Evolutionary conservation across 306 rosid species (phyloP).

Genomic region (Cucurbita argyrosperma): DNA sequence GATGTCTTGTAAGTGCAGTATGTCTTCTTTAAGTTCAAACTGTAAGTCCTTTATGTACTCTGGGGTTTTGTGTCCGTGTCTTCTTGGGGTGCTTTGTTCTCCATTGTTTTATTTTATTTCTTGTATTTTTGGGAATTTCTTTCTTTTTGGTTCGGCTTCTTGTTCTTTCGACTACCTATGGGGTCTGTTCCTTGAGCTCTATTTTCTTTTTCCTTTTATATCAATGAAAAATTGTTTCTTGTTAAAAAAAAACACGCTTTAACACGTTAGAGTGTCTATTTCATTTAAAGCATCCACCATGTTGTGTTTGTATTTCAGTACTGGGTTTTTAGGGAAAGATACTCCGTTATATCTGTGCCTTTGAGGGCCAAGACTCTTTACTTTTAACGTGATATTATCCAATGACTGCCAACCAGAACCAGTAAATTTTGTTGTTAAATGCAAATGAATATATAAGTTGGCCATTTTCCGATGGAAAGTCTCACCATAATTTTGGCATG

Average conservation of each 20-base stretch:
- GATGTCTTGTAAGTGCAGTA: background rate
- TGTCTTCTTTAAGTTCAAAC: background rate
- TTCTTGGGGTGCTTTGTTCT: background rate
- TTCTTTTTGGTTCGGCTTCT: background rate
- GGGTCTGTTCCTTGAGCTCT: background rate
- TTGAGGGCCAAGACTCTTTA: background rate
- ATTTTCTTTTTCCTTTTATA: background rate
- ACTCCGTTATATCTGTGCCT: background rate
- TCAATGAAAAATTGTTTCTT: background rate
- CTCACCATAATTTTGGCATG: background rate
- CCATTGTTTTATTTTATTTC: background rate
- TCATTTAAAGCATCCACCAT: background rate
- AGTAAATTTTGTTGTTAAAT: background rate
- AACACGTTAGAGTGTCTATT: background rate
- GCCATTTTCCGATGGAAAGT: background rate
- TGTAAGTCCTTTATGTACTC: background rate
- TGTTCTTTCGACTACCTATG: background rate
- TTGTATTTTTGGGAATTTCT: background rate
- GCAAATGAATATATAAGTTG: background rate
- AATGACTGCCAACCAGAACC: background rate
- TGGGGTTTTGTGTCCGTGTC: background rate
- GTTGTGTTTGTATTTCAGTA: background rate
- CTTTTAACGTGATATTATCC: background rate
- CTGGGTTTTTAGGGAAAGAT: background rate
- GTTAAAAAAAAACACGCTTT: background rate